These are phyloP conservation scores for Rhizophlyctis rosea DNA, from an alignment of 192 early-diverging fungal genomes.

Conservation along the genomic window DNA sequence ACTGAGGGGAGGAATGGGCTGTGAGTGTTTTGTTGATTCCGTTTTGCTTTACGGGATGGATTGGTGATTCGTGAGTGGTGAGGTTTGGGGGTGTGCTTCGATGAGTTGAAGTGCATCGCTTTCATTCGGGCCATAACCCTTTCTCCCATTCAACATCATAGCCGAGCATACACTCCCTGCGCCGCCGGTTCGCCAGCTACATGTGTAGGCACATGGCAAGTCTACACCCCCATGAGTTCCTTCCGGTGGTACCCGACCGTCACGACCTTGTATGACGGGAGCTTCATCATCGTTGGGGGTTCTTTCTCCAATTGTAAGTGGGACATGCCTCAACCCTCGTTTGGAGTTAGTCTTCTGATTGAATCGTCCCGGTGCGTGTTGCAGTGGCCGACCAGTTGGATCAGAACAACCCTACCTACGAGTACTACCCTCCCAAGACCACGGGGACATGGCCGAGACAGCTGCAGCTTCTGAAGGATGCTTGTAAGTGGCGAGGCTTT, in stretches of 20 bases:
- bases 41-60: background rate
- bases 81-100: background rate
- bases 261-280: conserved; percentile 6
- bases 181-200: background rate
- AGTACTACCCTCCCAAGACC: conserved; percentile 32
- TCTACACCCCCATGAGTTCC: conserved; percentile 21
- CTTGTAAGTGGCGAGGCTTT: no score
- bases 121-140: background rate
- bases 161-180: conserved; percentile 18
- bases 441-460: conserved; percentile 1
- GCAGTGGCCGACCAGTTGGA: conserved; percentile 11
- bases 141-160: background rate
- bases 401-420: conserved; percentile 42
- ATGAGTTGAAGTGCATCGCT: background rate
- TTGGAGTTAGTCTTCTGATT: no score
- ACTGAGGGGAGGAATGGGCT: background rate
- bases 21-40: background rate
- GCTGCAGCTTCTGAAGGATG: conserved; percentile 2
- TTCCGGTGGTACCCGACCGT: conserved; percentile 41
- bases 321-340: no score
- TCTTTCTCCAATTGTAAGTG: conserved; percentile 6
- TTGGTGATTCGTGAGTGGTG: background rate
- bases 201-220: conserved; percentile 22
- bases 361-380: conserved; percentile 3
- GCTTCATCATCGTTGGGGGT: conserved; percentile 16